Evolutionary conservation across 805 yeast genomes (phyloP).

Genomic region (Hanseniaspora guilliermondii): DNA sequence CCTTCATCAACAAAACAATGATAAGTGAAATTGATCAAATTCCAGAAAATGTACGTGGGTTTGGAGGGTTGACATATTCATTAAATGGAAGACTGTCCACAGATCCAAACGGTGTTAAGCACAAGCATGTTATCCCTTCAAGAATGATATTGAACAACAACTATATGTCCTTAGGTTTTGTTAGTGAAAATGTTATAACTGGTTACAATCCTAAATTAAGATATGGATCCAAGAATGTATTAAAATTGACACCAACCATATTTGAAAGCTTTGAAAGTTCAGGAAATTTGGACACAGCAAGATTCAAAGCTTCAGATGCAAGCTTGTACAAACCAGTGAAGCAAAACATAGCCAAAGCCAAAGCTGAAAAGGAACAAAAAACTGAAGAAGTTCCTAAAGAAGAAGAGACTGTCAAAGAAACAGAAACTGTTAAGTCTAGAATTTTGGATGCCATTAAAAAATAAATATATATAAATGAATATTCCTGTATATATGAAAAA

Average conservation of each 20-base stretch:
- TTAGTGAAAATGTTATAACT: conserved; percentile 50
- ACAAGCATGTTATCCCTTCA: conserved; percentile 51
- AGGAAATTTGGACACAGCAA: background rate
- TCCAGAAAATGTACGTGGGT: conserved; percentile 37
- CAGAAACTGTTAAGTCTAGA: conserved; percentile 16
- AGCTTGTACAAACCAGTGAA: background rate
- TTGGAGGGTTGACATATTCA: conserved; percentile 64
- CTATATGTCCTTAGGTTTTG: conserved; percentile 31
- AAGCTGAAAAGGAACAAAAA: background rate
- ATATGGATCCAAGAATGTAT: conserved; percentile 29
- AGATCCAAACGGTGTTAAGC: conserved; percentile 56
- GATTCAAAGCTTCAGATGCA: conserved; percentile 7
- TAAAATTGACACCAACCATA: conserved; percentile 27
- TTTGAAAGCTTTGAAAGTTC: background rate
- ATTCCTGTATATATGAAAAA: conserved; percentile 13
- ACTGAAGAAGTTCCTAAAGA: conserved; percentile 15
- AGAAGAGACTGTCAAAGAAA: conserved; percentile 16
- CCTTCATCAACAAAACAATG: conserved; percentile 28
- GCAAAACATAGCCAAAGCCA: background rate
- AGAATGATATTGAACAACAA: conserved; percentile 39
- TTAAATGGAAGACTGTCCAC: conserved; percentile 56
- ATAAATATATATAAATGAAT: background rate
- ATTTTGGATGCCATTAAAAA: conserved; percentile 7
- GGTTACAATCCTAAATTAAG: conserved; percentile 33
- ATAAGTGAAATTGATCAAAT: conserved; percentile 14